Base-by-base conservation (phyloP, 2,329 filamentous ascomycete genomes). In the Clarireedia sp. region DNA sequence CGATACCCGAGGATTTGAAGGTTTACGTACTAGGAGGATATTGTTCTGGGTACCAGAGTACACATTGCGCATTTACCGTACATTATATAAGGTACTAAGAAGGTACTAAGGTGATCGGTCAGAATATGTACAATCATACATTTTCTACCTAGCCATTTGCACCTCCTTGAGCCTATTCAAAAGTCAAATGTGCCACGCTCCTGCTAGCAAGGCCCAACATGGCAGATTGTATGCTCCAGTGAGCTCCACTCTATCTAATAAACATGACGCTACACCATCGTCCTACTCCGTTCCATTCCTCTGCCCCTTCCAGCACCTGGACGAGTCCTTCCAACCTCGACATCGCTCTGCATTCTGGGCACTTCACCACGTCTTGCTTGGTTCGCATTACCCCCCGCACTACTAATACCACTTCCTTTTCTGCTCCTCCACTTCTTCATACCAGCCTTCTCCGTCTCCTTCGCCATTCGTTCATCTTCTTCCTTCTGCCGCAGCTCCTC, bases 191-290 rank as follows among this genome's bases (percentile, higher is more conserved):
- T 14, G 29, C 12, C 29, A 14, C 12, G 1, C 5, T 26, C 1
- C 10, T 12, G 1, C 29, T 33, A 33, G 29, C 10, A 33, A 33
- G 29, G 29, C 12, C 9, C 23, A 72, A 71, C n/a, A 36, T 8
- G 3, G 33, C 36, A 5, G 17, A 5, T 26, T 53, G 4, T 12
- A 16, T 38, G n/a, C 38, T 21, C 33, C 17, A 54, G 44, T 12
- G 33, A 54, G 51, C 50, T 36, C 14, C 16, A 40, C 5, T 10
- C 10, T 6, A 41, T 41, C n/a, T 26, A 41, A 41, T 1, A 12
- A 33, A 29, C 5, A 19, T 16, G 17, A 14, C 8, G 5, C 24
- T 48, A 53, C n/a, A 29, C 17, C 33, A 40, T 40, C 5, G 43
- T 48, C 24, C n/a, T 48, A 33, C 33, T 21, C 33, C 43, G 29